These are phyloP conservation scores for Solanum neorickii DNA, from an alignment of 257 asterid species.

Conservation along the genomic window DNA sequence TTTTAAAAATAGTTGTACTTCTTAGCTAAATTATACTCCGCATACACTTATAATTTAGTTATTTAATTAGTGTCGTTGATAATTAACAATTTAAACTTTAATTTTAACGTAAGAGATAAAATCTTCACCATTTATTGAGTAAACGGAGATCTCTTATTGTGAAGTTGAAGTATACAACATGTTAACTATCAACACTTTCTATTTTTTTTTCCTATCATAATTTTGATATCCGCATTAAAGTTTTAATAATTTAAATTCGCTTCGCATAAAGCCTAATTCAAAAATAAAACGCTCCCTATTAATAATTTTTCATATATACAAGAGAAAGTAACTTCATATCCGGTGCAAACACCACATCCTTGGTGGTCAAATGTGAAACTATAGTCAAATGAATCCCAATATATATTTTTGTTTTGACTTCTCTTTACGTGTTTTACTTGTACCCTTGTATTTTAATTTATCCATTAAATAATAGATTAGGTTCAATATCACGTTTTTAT, in stretches of 20 bases:
- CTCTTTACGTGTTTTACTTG: neutral
- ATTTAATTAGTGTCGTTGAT: neutral
- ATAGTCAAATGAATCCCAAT: neutral
- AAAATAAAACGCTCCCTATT: rapidly evolving
- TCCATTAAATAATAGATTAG: neutral
- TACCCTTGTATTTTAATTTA: neutral
- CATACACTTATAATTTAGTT: neutral
- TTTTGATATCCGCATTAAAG: too few species aligned
- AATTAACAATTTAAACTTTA: neutral
- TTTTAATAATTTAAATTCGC: too few species aligned
- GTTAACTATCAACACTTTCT: neutral
- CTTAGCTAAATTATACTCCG: neutral
- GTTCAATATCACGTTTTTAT: neutral
- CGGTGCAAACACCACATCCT: neutral
- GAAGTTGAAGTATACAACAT: neutral
- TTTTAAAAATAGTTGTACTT: neutral
- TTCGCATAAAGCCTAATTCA: neutral
- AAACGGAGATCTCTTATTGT: neutral
- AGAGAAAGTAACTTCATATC: neutral
- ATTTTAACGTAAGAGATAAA: neutral
- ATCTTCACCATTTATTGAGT: neutral
- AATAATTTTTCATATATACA: too few species aligned
- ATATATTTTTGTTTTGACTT: neutral
- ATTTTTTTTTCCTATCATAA: neutral
- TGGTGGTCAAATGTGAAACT: neutral